Conservation (phyloP, 1,284 basidiomycete species). For the Ganoderma multipileum region DNA sequence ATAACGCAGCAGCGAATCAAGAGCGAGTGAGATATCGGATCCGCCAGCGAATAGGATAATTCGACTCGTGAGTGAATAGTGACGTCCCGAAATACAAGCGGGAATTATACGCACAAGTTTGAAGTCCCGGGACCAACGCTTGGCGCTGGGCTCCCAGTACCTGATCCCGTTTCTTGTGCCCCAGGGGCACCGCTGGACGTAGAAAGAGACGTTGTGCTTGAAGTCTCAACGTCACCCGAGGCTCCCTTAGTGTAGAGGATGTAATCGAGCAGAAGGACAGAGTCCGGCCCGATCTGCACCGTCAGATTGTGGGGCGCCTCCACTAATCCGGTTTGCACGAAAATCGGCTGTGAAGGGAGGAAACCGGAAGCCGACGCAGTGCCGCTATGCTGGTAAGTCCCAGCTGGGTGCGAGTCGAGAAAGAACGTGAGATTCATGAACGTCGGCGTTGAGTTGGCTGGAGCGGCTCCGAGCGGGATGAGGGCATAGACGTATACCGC, state of each 20-base stretch:
- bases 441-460: conserved; percentile 40
- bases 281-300: conserved; percentile 51
- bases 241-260: conserved; percentile 48
- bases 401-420: conserved; percentile 38
- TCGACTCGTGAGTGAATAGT: conserved; percentile 38
- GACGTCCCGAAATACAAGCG: conserved; percentile 40
- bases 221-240: conserved; percentile 21
- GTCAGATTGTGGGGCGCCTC: conserved; percentile 50
- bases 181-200: conserved; percentile 25
- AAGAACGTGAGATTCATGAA: conserved; percentile 44
- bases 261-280: conserved; percentile 57
- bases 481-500: conserved; percentile 43
- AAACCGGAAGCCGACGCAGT: conserved; percentile 38
- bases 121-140: conserved; percentile 33
- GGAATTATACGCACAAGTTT: conserved; percentile 44
- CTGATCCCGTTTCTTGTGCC: conserved; percentile 29
- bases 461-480: conserved; percentile 39
- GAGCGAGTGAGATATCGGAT: conserved; percentile 30
- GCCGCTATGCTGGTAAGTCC: conserved; percentile 41
- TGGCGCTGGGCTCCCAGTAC: conserved; percentile 33
- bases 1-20: conserved; percentile 32
- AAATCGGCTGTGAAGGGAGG: conserved; percentile 39
- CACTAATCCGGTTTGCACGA: conserved; percentile 44
- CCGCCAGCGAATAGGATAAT: conserved; percentile 34
- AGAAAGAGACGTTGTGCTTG: conserved; percentile 25